A percentile compares a stretch with the other conserved stretches of the same genome.
Conservation (phyloP, 768 basidiomycete species). For the Mycena polygramma region DNA sequence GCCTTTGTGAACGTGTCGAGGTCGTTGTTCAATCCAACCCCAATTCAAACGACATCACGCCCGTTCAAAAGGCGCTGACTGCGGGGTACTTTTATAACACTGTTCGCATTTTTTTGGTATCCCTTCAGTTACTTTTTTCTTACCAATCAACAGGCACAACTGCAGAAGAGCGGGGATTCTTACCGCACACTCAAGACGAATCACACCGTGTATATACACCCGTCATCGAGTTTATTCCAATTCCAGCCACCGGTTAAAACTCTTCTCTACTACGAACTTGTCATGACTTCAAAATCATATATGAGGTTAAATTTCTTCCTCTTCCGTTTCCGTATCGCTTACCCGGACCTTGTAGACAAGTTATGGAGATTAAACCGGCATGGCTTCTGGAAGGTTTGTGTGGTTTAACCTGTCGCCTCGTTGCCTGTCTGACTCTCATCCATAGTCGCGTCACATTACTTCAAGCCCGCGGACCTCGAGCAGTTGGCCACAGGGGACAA, state of each 20-base stretch:
- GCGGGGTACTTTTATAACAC: conserved; percentile 98
- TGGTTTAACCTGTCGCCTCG: conserved; percentile 8
- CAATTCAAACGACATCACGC: conserved; percentile 92
- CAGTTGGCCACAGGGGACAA: conserved; percentile 85
- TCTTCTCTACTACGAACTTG: conserved; percentile 95
- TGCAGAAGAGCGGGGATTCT: conserved; percentile 97
- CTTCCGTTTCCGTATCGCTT: conserved; percentile 6
- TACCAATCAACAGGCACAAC: conserved; percentile 70
- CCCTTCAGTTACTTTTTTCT: conserved; percentile 10
- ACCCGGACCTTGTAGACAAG: conserved; percentile 66
- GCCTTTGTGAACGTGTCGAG: conserved; percentile 96
- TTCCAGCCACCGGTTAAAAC: conserved; percentile 94
- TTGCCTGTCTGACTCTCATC: conserved; percentile 19
- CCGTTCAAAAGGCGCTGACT: conserved; percentile 95
- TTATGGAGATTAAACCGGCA: conserved; percentile 97
- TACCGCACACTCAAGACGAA: conserved; percentile 97
- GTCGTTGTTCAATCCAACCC: conserved; percentile 89
- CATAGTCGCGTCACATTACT: conserved; percentile 95
- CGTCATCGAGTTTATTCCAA: conserved; percentile 95
- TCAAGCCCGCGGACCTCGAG: conserved; percentile 88
- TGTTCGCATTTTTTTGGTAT: conserved; percentile 55
- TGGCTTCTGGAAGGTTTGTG: conserved; percentile 92
- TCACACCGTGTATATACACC: conserved; percentile 97
- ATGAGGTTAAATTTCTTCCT: conserved; percentile 68
- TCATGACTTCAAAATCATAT: conserved; percentile 98